A percentile compares a stretch with the other conserved stretches of the same genome.
Evolutionary conservation across 805 yeast species (phyloP).

Genomic region (Zygosaccharomyces rouxii): DNA sequence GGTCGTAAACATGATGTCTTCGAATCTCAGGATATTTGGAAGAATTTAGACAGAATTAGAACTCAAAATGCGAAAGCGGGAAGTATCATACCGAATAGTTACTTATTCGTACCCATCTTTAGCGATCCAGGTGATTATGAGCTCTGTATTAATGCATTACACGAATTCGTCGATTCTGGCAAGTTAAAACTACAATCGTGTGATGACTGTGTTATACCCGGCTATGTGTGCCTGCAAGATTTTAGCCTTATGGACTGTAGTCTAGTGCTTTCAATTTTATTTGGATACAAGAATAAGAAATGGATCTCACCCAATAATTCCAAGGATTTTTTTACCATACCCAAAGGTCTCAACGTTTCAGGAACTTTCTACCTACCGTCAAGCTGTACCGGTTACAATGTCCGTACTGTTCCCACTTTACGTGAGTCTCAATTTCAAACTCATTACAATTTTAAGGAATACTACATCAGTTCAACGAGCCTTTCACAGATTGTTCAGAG

Average conservation of each 20-base stretch:
- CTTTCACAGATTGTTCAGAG: constrained; percentile 17
- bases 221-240: constrained; percentile 12
- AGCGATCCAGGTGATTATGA: constrained; percentile 3
- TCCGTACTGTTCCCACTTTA: background rate
- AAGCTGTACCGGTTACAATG: constrained; percentile 9
- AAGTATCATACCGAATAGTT: constrained; percentile 15
- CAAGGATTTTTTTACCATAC: constrained; percentile 14
- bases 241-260: constrained; percentile 25
- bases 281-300: constrained; percentile 16
- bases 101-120: constrained; percentile 16
- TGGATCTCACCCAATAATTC: constrained; percentile 11
- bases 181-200: constrained; percentile 13
- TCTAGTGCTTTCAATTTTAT: constrained; percentile 17
- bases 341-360: constrained; percentile 11
- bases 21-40: constrained; percentile 27
- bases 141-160: constrained; percentile 15
- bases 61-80: constrained; percentile 11
- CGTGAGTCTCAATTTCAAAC: constrained; percentile 6
- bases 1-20: constrained; percentile 8
- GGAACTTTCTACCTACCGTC: constrained; percentile 21
- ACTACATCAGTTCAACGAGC: constrained; percentile 4
- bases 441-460: constrained; percentile 19
- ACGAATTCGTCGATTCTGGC: constrained; percentile 16
- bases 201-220: constrained; percentile 2
- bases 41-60: constrained; percentile 22